Evolutionary conservation across 371 early-diverging fungal species (phyloP).

Genomic region (Mucor mucedo): DNA sequence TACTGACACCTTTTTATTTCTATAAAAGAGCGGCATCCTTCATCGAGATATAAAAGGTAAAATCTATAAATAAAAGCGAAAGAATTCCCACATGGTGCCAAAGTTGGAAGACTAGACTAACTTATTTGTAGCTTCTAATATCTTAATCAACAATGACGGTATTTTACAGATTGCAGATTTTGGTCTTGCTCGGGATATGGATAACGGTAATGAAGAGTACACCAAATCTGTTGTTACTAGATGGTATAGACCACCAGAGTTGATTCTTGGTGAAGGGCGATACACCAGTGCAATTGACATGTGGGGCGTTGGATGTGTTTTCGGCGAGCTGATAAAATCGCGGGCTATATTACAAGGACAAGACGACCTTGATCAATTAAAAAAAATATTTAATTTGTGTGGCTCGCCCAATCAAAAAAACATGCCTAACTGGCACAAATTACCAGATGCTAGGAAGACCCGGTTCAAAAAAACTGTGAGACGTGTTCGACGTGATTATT

Average conservation of each 20-base stretch:
- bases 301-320: slow-evolving; percentile 97
- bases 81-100: not conserved
- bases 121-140: slow-evolving; percentile 73
- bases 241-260: slow-evolving; percentile 99
- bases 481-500: slow-evolving; percentile 62
- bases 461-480: slow-evolving; percentile 51
- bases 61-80: not conserved
- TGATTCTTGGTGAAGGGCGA: slow-evolving; percentile 83
- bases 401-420: slow-evolving; percentile 79
- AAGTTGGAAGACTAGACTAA: no score
- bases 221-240: slow-evolving; percentile 96
- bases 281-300: slow-evolving; percentile 96
- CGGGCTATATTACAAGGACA: slow-evolving; percentile 82
- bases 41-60: slow-evolving; percentile 93
- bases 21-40: slow-evolving; percentile 69
- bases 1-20: not conserved
- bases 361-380: slow-evolving; percentile 83
- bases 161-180: slow-evolving; percentile 99
- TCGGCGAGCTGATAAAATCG: slow-evolving; percentile 83
- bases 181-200: slow-evolving; percentile 84
- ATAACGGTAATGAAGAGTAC: slow-evolving; percentile 69
- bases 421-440: slow-evolving; percentile 74
- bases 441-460: slow-evolving; percentile 66
- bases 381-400: slow-evolving; percentile 79
- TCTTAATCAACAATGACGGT: slow-evolving; percentile 88